Percentiles rank a stretch among this genome's conserved stretches.
phyloP scores from a whole-genome alignment of 202 grass and related monocot genomes.

The Zoysia matrella region DNA sequence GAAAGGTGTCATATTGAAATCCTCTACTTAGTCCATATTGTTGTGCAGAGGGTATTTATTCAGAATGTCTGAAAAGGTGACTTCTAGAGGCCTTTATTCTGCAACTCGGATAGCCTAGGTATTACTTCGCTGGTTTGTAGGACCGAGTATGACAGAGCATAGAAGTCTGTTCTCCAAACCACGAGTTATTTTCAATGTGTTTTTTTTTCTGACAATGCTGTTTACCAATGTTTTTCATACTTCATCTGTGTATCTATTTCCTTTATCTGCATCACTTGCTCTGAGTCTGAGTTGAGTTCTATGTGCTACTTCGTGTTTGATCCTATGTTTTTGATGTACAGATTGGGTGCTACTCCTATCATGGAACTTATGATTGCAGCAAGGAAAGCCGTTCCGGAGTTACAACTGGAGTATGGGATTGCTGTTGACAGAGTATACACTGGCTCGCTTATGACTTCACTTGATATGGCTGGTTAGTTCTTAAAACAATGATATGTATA shows the following conservation, averaged over 20 bases:
- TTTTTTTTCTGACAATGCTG: no score
- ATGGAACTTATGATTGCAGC: slow-evolving; percentile 83
- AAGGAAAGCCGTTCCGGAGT: neutral
- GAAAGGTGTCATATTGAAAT: neutral
- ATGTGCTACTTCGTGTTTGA: no score
- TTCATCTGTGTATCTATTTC: slow-evolving; percentile 1
- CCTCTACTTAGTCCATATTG: neutral
- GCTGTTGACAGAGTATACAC: slow-evolving; percentile 99
- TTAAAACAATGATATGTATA: neutral
- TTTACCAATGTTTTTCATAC: neutral
- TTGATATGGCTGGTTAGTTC: slow-evolving; percentile 64
- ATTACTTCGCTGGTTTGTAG: neutral
- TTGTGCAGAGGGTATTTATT: neutral
- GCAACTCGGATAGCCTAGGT: neutral
- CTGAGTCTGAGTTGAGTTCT: neutral
- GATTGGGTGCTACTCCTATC: slow-evolving; percentile 88
- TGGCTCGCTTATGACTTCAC: slow-evolving; percentile 93
- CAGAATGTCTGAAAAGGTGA: neutral
- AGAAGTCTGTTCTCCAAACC: neutral
- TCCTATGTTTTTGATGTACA: slow-evolving; percentile 16
- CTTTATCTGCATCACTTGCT: neutral
- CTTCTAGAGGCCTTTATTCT: neutral
- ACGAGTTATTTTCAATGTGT: no score
- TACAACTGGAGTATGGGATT: slow-evolving; percentile 92
- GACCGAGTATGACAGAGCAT: slow-evolving; percentile 13